These are phyloP conservation scores for Clitoria ternatea DNA, from an alignment of 306 rosid species.

Conservation along the genomic window DNA sequence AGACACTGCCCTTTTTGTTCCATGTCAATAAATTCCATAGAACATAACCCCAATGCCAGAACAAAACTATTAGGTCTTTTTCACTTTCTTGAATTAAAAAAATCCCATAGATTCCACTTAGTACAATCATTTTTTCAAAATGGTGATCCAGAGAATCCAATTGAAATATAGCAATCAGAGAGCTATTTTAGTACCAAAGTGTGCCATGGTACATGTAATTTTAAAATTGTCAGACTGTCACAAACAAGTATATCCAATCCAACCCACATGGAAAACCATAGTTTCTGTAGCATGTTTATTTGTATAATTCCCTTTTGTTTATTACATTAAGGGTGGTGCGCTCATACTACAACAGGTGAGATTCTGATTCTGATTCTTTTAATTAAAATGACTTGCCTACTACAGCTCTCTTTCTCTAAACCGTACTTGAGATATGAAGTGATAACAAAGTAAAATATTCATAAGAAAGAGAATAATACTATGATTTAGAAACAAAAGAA, in stretches of 20 bases:
- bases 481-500: conserved; percentile 17
- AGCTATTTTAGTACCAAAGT: not conserved
- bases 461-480: conserved; percentile 18
- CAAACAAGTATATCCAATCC: conserved; percentile 22
- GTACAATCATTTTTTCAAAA: conserved; percentile 28
- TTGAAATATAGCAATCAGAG: conserved; percentile 22
- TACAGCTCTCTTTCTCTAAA: not conserved
- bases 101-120: conserved; percentile 12
- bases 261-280: conserved; percentile 36
- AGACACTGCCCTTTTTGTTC: not conserved
- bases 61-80: not conserved
- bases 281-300: conserved; percentile 15
- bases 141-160: conserved; percentile 31
- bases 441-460: conserved; percentile 4
- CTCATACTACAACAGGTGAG: conserved; percentile 28
- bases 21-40: not conserved
- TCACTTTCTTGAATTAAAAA: not conserved
- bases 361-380: conserved; percentile 46
- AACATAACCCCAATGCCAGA: not conserved
- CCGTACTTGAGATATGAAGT: not conserved
- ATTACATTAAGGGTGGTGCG: conserved; percentile 11
- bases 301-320: not conserved
- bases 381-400: conserved; percentile 14
- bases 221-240: conserved; percentile 12
- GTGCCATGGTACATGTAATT: not conserved